phyloP scores from a whole-genome alignment of 1,284 basidiomycete species.

The Singerocomus inundabilis region DNA sequence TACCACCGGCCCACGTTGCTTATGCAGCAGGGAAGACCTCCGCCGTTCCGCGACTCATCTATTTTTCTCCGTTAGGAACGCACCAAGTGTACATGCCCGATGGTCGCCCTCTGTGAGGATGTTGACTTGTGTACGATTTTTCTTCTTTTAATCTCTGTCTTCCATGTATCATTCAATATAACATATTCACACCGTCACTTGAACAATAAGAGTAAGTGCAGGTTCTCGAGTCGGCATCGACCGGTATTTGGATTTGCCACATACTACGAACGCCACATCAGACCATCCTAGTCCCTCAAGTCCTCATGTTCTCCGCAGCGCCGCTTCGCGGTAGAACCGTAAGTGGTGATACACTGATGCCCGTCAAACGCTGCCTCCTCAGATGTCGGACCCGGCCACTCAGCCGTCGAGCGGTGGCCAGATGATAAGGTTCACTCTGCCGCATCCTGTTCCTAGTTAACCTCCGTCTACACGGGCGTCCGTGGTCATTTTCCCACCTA shows the following conservation, averaged over 20 bases:
- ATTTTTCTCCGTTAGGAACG: neutral
- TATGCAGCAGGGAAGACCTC: slow-evolving; percentile 3
- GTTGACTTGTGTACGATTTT: slow-evolving; percentile 5
- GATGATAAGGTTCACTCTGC: neutral
- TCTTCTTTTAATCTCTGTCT: too few relatives aligned
- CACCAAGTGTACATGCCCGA: neutral
- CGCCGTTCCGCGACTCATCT: neutral
- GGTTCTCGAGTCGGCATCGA: slow-evolving; percentile 2
- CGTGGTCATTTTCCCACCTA: slow-evolving; percentile 11
- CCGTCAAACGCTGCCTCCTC: neutral
- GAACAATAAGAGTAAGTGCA: neutral
- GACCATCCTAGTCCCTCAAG: slow-evolving; percentile 5
- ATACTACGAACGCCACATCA: neutral
- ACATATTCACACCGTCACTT: neutral
- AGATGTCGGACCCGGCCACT: slow-evolving; percentile 10
- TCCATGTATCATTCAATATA: neutral
- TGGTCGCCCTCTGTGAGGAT: slow-evolving; percentile 6
- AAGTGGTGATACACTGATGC: neutral
- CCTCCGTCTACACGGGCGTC: neutral
- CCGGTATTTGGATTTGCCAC: slow-evolving; percentile 1
- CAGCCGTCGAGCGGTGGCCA: neutral
- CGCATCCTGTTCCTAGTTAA: neutral
- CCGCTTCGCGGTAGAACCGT: slow-evolving; percentile 30
- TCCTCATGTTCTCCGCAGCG: neutral
- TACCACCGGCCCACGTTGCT: neutral